These are phyloP conservation scores for Monotropa hypopitys DNA, from an alignment of 179 eudicot genomes.

Conservation along the genomic window DNA sequence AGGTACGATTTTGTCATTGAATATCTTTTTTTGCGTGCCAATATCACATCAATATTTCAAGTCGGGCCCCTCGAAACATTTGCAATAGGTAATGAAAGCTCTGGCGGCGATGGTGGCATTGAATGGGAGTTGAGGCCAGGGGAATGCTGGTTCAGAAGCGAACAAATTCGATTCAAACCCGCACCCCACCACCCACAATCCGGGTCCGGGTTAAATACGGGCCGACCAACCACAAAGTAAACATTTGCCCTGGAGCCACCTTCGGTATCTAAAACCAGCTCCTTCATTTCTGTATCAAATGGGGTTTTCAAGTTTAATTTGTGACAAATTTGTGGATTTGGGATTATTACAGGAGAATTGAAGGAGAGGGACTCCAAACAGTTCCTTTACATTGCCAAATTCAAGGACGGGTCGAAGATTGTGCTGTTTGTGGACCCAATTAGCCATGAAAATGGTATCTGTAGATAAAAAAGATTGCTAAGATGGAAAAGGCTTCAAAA, in stretches of 20 bases:
- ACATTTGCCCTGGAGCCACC: slow-evolving; percentile 47
- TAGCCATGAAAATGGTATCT: slow-evolving; percentile 76
- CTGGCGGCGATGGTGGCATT: slow-evolving; percentile 16
- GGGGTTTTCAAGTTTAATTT: no score
- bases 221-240: slow-evolving; percentile 41
- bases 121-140: slow-evolving; percentile 68
- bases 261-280: slow-evolving; percentile 33
- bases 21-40: no score
- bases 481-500: slow-evolving; percentile 71
- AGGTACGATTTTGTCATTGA: no score
- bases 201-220: slow-evolving; percentile 59
- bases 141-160: slow-evolving; percentile 74
- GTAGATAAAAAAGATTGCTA: slow-evolving; percentile 77
- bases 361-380: slow-evolving; percentile 69
- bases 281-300: not conserved
- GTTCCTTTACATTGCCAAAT: slow-evolving; percentile 58
- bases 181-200: slow-evolving; percentile 31
- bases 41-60: no score
- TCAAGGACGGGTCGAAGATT: slow-evolving; percentile 76
- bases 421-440: slow-evolving; percentile 72
- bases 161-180: slow-evolving; percentile 28
- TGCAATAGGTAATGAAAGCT: no score
- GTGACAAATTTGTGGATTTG: not conserved
- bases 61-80: no score
- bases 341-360: slow-evolving; percentile 52